phyloP scores from a whole-genome alignment of 2,329 filamentous ascomycete species.

The Aspergillus ustus region DNA sequence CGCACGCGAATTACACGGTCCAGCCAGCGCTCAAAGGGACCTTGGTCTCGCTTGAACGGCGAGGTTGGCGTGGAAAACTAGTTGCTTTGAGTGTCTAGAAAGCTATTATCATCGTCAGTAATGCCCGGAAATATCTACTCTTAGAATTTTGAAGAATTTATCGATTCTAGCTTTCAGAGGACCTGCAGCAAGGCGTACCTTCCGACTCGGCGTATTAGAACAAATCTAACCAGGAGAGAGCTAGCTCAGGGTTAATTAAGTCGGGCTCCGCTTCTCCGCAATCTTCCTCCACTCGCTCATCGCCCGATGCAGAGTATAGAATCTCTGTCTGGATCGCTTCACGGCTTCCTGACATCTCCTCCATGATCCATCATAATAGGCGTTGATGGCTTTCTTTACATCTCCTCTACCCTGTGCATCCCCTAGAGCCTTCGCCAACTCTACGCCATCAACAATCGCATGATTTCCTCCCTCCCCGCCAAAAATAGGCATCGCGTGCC shows the following conservation, averaged over 20 bases:
- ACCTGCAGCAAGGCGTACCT: not conserved
- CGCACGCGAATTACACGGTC: slow-evolving; percentile 22
- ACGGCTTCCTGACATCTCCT: slow-evolving; percentile 16
- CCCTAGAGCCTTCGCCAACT: slow-evolving; percentile 11
- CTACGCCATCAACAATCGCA: slow-evolving; percentile 17
- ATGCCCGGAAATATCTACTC: not conserved
- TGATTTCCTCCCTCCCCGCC: slow-evolving; percentile 19
- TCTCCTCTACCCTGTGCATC: not conserved
- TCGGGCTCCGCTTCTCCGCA: slow-evolving; percentile 1
- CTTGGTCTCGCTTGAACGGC: slow-evolving; percentile 45
- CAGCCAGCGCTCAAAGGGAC: slow-evolving; percentile 36
- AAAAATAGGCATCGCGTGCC: slow-evolving; percentile 22
- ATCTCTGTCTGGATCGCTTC: slow-evolving; percentile 14
- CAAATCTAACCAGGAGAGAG: not conserved
- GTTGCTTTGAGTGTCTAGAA: not conserved
- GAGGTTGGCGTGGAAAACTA: slow-evolving; percentile 33
- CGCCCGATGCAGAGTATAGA: slow-evolving; percentile 17
- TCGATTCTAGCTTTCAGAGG: not conserved
- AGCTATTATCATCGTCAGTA: not conserved
- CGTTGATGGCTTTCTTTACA: not conserved
- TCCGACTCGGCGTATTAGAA: not conserved
- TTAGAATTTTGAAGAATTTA: no score
- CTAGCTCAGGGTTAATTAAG: not conserved
- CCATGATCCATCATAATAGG: slow-evolving; percentile 13
- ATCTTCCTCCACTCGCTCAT: slow-evolving; percentile 19